Evolutionary conservation across 2,329 filamentous ascomycete species (phyloP).

Genomic region (Cercospora sojina): DNA sequence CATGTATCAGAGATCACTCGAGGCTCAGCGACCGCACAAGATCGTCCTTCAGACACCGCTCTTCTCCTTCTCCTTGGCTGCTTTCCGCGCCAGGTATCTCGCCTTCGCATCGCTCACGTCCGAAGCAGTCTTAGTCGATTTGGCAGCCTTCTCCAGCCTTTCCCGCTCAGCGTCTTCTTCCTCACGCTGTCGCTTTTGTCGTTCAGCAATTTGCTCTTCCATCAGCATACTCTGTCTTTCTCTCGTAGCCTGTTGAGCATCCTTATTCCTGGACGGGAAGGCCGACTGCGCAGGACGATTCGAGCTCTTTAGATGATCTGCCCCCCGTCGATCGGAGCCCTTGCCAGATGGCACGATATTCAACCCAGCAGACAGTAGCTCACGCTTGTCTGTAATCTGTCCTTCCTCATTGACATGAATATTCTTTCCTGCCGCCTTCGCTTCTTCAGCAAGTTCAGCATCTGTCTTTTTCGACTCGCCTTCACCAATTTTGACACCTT

Average conservation of each 20-base stretch:
- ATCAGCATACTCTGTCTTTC: constrained; percentile 78
- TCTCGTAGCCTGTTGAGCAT: constrained; percentile 60
- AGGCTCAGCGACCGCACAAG: background rate
- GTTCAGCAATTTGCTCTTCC: constrained; percentile 71
- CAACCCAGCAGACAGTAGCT: constrained; percentile 71
- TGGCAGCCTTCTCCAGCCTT: constrained; percentile 63
- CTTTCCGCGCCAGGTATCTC: constrained; percentile 74
- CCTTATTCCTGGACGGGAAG: constrained; percentile 35
- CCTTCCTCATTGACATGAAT: constrained; percentile 79
- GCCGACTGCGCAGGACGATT: constrained; percentile 31
- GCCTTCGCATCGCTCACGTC: constrained; percentile 78
- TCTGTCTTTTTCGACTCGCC: constrained; percentile 47
- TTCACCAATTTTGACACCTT: constrained; percentile 34
- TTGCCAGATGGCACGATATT: constrained; percentile 59
- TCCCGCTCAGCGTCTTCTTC: constrained; percentile 65
- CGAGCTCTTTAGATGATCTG: constrained; percentile 36
- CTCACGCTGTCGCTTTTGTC: constrained; percentile 69
- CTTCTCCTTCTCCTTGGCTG: constrained; percentile 63
- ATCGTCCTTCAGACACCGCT: constrained; percentile 29
- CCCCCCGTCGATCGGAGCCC: constrained; percentile 22
- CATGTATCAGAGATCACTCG: background rate
- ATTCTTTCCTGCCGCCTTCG: constrained; percentile 62
- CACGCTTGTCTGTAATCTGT: constrained; percentile 79
- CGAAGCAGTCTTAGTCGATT: constrained; percentile 73
- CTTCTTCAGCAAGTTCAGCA: constrained; percentile 64